Conservation (phyloP, 805 yeast genomes). For the Kazachstania bromeliacearum region DNA sequence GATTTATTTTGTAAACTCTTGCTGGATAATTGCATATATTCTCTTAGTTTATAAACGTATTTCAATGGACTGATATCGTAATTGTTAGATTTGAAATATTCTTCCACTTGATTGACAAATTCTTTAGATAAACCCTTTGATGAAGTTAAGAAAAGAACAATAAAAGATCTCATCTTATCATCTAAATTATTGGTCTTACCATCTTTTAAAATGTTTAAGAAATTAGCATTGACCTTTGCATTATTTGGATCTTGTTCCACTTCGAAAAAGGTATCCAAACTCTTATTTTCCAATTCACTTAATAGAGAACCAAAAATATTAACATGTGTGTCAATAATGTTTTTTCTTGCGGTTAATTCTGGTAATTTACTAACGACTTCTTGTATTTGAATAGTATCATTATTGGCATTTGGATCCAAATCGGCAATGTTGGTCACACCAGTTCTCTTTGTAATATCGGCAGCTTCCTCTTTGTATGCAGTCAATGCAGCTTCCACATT, state of each 20-base stretch:
- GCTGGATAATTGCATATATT: constrained; percentile 49
- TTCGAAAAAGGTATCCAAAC: constrained; percentile 85
- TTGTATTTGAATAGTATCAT: constrained; percentile 60
- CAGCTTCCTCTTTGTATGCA: constrained; percentile 78
- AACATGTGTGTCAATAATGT: constrained; percentile 93
- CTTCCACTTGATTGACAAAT: constrained; percentile 52
- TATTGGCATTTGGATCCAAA: constrained; percentile 44
- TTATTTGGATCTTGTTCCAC: constrained; percentile 72
- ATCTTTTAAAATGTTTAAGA: constrained; percentile 46
- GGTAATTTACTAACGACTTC: constrained; percentile 90
- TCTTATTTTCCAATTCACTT: constrained; percentile 75
- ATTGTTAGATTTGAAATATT: constrained; percentile 45
- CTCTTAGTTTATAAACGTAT: constrained; percentile 76
- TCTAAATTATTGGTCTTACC: constrained; percentile 50
- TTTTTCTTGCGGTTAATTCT: constrained; percentile 79
- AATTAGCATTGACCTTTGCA: constrained; percentile 42
- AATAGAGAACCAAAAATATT: constrained; percentile 79
- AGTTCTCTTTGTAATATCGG: constrained; percentile 70
- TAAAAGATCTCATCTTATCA: constrained; percentile 83
- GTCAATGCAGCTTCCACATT: constrained; percentile 80
- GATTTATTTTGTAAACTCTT: constrained; percentile 31
- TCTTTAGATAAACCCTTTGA: constrained; percentile 35
- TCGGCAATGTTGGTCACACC: constrained; percentile 64
- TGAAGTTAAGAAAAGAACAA: constrained; percentile 60
- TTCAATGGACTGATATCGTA: constrained; percentile 55